Base-by-base conservation (phyloP, 345 rosid genomes). In the Eucalyptus leucophloia region DNA sequence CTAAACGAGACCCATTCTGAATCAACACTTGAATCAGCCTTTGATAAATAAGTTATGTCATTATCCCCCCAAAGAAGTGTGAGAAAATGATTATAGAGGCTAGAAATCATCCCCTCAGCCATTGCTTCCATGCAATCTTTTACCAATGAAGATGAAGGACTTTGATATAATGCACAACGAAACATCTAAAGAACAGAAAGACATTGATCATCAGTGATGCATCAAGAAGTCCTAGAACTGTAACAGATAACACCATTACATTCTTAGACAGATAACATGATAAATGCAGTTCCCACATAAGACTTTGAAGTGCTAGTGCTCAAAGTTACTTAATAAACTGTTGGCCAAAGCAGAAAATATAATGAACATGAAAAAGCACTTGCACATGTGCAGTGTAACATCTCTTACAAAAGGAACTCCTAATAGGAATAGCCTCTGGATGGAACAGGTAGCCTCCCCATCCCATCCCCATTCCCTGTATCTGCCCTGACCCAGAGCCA, bases 101-200 rank as follows among this genome's bases (percentile, higher is more conserved):
- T 93, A 42, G 96, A 92, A 91, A 86, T 91, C 87, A 98, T 94
- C 91, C 99, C 99, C 92, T 96, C 99, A 91, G 99, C 95, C 95
- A 98, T 91, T 90, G 98, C 95, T 88, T 95, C 92, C 91, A 98
- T 92, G 93, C 98, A 97, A 93, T 97, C 99, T 93, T 92, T 94
- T 86, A 95, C 95, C 95, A 98, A 93, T 49, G 94, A 96, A 91
- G 96, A 97, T 88, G 98, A 95, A 81, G 98, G 99, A 83, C 93
- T 92, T 89, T 93, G 93, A 87, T 93, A 94, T 87, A 98, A 90
- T 51, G 93, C 95, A 93, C 99, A 98, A 88, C 99, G 97, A 89
- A 96, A 94, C 88, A 96, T 94, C 99, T 98, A 88, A 72, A 90
- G 56, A 92, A 65, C 81, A 86, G 62, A 72, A 87, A 91, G 89